phyloP scores from a whole-genome alignment of 192 early-diverging fungal genomes.

The Gryganskiella cystojenkinii region DNA sequence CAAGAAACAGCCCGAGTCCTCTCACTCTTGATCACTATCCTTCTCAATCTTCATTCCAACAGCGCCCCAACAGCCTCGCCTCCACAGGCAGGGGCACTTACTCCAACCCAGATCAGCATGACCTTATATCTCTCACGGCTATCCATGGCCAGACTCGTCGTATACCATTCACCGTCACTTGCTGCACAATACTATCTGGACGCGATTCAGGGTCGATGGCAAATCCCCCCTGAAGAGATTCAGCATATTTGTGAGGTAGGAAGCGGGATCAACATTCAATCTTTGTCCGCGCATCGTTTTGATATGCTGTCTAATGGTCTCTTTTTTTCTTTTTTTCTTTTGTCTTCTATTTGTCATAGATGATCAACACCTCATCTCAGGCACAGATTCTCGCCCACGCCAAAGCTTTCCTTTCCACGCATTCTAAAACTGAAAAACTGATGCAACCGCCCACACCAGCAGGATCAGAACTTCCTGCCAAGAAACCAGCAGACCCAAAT shows the following conservation, averaged over 20 bases:
- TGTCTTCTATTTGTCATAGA: background rate
- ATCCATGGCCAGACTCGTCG: constrained; percentile 51
- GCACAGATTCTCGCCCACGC: constrained; percentile 11
- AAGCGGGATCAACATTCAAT: background rate
- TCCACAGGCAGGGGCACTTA: constrained; percentile 16
- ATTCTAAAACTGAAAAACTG: constrained; percentile 40
- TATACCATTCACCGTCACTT: constrained; percentile 34
- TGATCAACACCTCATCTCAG: constrained; percentile 18
- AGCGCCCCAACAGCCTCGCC: background rate
- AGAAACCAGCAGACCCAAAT: constrained; percentile 42
- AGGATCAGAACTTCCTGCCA: constrained; percentile 1
- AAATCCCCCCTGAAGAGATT: constrained; percentile 42
- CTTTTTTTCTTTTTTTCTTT: background rate
- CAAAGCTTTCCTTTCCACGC: constrained; percentile 3
- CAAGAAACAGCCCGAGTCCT: constrained; percentile 47
- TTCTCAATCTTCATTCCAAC: constrained; percentile 21
- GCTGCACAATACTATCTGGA: constrained; percentile 36
- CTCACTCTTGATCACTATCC: constrained; percentile 36
- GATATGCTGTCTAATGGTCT: background rate
- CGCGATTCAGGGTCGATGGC: constrained; percentile 54
- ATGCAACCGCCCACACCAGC: constrained; percentile 6
- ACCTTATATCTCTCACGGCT: constrained; percentile 50
- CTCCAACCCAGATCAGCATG: constrained; percentile 46
- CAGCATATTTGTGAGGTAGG: constrained; percentile 45
- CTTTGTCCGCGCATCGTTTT: background rate